Evolutionary conservation across 1,284 basidiomycete species (phyloP), one percentile per base, ranked within the genome.

Genomic region (Ganoderma lingzhi): DNA sequence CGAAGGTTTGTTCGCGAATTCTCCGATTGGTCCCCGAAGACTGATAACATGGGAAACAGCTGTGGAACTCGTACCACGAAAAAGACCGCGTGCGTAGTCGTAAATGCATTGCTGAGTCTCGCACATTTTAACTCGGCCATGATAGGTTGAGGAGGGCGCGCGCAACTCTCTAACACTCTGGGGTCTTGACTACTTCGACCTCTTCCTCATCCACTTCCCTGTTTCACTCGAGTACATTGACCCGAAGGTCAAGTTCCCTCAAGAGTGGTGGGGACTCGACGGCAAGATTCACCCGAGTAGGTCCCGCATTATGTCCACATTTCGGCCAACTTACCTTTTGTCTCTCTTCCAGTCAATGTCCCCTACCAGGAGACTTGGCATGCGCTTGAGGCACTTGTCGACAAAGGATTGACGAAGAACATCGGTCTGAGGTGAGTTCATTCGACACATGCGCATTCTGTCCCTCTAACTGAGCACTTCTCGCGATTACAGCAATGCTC

Each of bases 51-150:
- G 64, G 60, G 63, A 58, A 48, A 62, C 74, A 94, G 88, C 84
- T 95, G 53, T 95, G 93, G 94, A 94, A 94, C 81, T 93, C 92
- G 6, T 93, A 90, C 83, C 92, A 94, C 77, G 87, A 88, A 53
- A 85, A 84, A 71, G 89, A 93, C 65, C 89, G 91, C 77, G 91
- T 91, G 74, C 78, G 85, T 70, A 32, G 28, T 59, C 64, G n/a
- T 8, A 10, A 23, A 39, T 64, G 55, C 58, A 66, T 62, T 59
- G 14, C 45, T 17, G 51, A 15, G 45, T 32, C 48, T 39, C 55
- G 23, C 39, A 19, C 35, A n/a, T 51, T 37, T 55, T 75, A 23
- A 67, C 56, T 23, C 23, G 53, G 15, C 23, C 6, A 6, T 32
- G 41, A 70, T 60, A 90, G 87, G 89, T 85, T 65, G 86, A 86